phyloP scores from a whole-genome alignment of 306 rosid genomes.

The Acacia confusa region DNA sequence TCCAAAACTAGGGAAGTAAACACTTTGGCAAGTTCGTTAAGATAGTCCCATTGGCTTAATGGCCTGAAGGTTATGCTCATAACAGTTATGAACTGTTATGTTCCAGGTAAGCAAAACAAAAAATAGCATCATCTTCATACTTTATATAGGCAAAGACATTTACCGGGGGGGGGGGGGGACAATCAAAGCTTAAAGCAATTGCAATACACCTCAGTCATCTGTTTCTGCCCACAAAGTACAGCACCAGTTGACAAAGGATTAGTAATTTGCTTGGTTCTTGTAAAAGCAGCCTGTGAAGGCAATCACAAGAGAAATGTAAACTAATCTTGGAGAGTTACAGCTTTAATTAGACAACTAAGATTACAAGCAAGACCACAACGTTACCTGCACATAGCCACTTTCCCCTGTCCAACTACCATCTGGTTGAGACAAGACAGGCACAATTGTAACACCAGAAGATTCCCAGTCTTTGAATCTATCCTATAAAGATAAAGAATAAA shows the following conservation, averaged over 20 bases:
- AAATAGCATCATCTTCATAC: not conserved
- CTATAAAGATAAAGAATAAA: slow-evolving; percentile 42
- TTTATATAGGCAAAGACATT: not conserved
- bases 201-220: slow-evolving; percentile 77
- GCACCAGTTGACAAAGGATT: slow-evolving; percentile 70
- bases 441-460: slow-evolving; percentile 81
- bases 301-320: slow-evolving; percentile 16
- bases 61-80: not conserved
- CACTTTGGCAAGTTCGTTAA: not conserved
- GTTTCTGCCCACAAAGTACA: slow-evolving; percentile 88
- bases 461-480: slow-evolving; percentile 94
- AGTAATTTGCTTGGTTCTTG: slow-evolving; percentile 65
- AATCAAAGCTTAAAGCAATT: slow-evolving; percentile 18
- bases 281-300: slow-evolving; percentile 74
- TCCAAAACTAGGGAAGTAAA: not conserved
- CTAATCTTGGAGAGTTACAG: not conserved
- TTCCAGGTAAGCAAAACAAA: not conserved
- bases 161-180: not conserved
- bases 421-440: slow-evolving; percentile 92
- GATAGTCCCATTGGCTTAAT: not conserved
- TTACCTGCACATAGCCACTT: slow-evolving; percentile 89
- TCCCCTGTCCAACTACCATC: slow-evolving; percentile 78
- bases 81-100: not conserved
- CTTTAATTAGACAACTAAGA: slow-evolving; percentile 4
- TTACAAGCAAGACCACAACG: not conserved